Conservation (phyloP, 768 basidiomycete genomes). For the Saitozyma sp. region DNA sequence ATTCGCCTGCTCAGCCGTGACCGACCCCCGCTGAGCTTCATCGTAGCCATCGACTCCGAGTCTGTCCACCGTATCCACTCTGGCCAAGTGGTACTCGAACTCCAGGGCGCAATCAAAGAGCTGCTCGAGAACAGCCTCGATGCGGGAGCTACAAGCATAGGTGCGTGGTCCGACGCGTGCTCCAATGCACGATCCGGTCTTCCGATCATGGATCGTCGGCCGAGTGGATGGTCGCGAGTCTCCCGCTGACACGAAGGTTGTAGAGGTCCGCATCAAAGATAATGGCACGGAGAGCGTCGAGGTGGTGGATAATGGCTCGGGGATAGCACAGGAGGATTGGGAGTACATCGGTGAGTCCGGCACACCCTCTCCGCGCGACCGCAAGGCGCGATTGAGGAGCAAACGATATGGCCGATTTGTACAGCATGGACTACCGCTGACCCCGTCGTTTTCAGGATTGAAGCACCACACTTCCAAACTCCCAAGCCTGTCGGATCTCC, state of each 20-base stretch:
- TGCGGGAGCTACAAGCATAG: conserved; percentile 82
- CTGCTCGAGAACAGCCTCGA: conserved; percentile 95
- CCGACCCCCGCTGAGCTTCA: not conserved
- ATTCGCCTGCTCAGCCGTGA: no score
- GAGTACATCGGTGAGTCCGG: conserved; percentile 67
- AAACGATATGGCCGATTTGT: not conserved
- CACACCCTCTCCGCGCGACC: no score
- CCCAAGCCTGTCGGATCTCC: conserved; percentile 69
- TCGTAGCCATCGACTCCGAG: conserved; percentile 65
- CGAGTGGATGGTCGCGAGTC: no score
- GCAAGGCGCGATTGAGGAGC: no score
- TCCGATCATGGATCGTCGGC: no score
- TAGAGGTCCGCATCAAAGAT: conserved; percentile 88
- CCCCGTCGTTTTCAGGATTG: conserved; percentile 61
- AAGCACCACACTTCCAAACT: conserved; percentile 96
- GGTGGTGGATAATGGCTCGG: conserved; percentile 87
- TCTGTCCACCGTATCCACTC: conserved; percentile 88
- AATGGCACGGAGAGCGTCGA: conserved; percentile 80
- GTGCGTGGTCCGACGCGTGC: conserved; percentile 55
- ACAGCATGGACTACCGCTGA: not conserved
- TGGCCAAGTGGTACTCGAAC: conserved; percentile 90
- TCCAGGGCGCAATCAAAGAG: conserved; percentile 93
- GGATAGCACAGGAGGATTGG: conserved; percentile 76
- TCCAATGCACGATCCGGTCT: not conserved
- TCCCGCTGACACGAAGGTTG: no score